phyloP scores from a whole-genome alignment of 2,329 filamentous ascomycete species.

The Simplicillium sp. region DNA sequence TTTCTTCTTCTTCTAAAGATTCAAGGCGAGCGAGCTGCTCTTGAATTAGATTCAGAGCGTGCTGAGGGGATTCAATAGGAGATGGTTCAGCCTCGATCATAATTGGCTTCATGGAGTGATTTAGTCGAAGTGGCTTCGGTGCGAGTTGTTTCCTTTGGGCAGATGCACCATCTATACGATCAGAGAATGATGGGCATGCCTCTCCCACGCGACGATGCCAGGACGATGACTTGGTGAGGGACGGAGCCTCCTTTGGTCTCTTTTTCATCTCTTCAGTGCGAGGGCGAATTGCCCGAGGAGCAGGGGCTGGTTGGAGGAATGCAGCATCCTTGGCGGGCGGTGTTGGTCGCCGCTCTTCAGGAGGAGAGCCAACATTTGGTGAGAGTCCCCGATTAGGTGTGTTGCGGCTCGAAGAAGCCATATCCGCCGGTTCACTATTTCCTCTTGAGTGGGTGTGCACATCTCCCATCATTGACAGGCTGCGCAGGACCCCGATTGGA shows the following conservation, averaged over 20 bases:
- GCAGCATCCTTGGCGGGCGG: too few species aligned
- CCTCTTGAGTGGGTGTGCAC: neutral
- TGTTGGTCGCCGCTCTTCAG: too few species aligned
- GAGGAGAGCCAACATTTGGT: slow-evolving; percentile 8
- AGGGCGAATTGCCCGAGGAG: neutral
- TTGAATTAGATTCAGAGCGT: slow-evolving; percentile 39
- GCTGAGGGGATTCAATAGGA: slow-evolving; percentile 41
- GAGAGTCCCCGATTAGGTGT: slow-evolving; percentile 13
- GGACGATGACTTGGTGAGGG: slow-evolving; percentile 6
- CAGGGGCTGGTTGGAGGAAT: too few species aligned
- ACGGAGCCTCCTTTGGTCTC: slow-evolving; percentile 2
- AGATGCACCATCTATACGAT: slow-evolving; percentile 32
- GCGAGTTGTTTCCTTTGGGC: slow-evolving; percentile 41
- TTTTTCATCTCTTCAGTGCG: too few species aligned
- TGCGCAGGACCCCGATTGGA: slow-evolving; percentile 23
- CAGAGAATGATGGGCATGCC: slow-evolving; percentile 48
- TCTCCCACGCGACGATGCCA: slow-evolving; percentile 53
- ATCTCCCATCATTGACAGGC: slow-evolving; percentile 2
- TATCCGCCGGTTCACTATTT: too few species aligned
- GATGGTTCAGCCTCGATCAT: slow-evolving; percentile 39
- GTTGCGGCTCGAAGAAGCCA: too few species aligned
- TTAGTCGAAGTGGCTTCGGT: slow-evolving; percentile 45
- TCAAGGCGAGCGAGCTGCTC: slow-evolving; percentile 39
- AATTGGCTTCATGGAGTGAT: slow-evolving; percentile 28
- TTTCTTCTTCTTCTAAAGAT: slow-evolving; percentile 21